Evolutionary conservation across 2,329 filamentous ascomycete genomes (phyloP).

Genomic region (Penicillium concentricum): DNA sequence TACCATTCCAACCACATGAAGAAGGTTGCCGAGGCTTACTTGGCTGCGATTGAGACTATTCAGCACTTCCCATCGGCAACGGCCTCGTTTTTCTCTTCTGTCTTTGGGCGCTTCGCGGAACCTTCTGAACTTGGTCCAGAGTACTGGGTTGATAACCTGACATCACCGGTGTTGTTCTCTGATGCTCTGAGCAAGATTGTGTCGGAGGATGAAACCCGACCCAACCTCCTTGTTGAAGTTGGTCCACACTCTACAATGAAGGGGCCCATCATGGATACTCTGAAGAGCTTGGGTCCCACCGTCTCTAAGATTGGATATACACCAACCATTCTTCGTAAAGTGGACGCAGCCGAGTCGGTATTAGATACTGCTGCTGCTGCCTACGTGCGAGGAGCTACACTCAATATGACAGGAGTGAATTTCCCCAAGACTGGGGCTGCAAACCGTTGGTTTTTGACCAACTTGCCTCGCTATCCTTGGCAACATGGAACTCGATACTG

Average conservation of each 20-base stretch:
- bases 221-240: slow-evolving; percentile 29
- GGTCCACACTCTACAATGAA: slow-evolving; percentile 39
- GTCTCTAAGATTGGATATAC: slow-evolving; percentile 20
- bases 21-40: slow-evolving; percentile 20
- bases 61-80: slow-evolving; percentile 11
- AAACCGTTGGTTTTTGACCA: slow-evolving; percentile 22
- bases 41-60: slow-evolving; percentile 18
- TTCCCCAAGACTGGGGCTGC: slow-evolving; percentile 16
- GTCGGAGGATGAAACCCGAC: slow-evolving; percentile 14
- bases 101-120: slow-evolving; percentile 14
- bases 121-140: slow-evolving; percentile 21
- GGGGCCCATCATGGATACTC: slow-evolving; percentile 28
- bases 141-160: slow-evolving; percentile 30
- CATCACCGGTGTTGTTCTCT: slow-evolving; percentile 24
- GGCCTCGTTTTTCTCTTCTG: slow-evolving; percentile 22
- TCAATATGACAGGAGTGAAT: slow-evolving; percentile 20
- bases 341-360: slow-evolving; percentile 22
- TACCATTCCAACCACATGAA: slow-evolving; percentile 26
- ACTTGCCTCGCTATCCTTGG: slow-evolving; percentile 50
- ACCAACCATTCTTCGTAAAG: slow-evolving; percentile 25
- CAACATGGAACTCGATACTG: slow-evolving; percentile 48
- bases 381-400: slow-evolving; percentile 15
- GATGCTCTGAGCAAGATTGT: slow-evolving; percentile 21
- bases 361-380: slow-evolving; percentile 23
- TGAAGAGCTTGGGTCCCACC: slow-evolving; percentile 23